phyloP scores from a whole-genome alignment of 2,329 filamentous ascomycete species.

The Pseudofabraea citricarpa region DNA sequence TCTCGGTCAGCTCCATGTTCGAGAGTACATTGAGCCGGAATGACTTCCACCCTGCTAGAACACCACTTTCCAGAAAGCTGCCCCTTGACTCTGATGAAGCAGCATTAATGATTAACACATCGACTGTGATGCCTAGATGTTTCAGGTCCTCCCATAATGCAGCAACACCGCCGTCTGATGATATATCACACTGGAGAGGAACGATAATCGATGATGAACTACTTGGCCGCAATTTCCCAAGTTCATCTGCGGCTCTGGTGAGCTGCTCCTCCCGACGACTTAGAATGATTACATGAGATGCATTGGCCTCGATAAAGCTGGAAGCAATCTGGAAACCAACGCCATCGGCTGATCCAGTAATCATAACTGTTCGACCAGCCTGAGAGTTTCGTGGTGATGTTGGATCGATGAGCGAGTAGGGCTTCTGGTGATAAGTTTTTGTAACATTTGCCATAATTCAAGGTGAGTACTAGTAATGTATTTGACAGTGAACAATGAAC shows the following conservation, averaged over 20 bases:
- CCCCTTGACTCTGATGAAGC: conserved; percentile 57
- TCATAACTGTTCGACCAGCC: conserved; percentile 23
- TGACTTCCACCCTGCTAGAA: not conserved
- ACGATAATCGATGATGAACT: not conserved
- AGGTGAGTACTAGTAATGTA: no score
- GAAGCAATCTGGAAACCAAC: conserved; percentile 23
- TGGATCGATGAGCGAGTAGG: conserved; percentile 25
- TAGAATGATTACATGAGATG: conserved; percentile 23
- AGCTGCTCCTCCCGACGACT: conserved; percentile 21
- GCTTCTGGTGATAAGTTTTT: conserved; percentile 12
- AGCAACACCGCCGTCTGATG: not conserved
- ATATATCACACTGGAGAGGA: not conserved
- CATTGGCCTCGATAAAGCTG: conserved; percentile 23
- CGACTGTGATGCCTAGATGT: not conserved
- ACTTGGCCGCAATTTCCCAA: not conserved
- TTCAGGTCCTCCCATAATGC: conserved; percentile 1
- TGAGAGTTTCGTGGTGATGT: conserved; percentile 19
- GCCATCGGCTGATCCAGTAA: conserved; percentile 26
- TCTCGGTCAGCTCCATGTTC: not conserved
- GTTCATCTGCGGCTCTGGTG: not conserved
- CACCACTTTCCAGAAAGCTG: conserved; percentile 29
- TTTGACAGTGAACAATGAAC: no score
- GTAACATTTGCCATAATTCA: no score
- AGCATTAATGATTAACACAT: conserved; percentile 49
- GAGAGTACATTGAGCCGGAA: not conserved